Evolutionary conservation across 176 grass and related monocot genomes (phyloP).

Genomic region (Oryza meridionalis): DNA sequence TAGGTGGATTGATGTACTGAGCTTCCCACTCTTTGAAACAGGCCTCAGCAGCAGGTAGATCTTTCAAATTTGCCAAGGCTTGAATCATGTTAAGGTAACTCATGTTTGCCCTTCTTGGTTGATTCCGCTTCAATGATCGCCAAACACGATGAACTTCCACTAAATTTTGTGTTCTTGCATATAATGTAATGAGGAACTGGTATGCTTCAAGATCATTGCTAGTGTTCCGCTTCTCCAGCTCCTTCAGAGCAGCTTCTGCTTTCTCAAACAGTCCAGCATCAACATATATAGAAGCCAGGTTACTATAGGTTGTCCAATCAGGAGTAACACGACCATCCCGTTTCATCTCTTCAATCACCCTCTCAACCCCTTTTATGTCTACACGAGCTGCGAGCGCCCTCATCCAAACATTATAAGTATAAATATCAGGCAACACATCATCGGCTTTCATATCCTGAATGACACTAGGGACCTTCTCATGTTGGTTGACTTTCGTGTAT

Average conservation of each 20-base stretch:
- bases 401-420: constrained; percentile 98
- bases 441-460: constrained; percentile 89
- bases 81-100: constrained; percentile 99
- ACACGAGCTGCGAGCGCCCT: constrained; percentile 65
- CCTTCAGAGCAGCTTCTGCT: constrained; percentile 81
- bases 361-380: constrained; percentile 82
- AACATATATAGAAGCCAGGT: constrained; percentile 91
- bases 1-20: constrained; percentile 43
- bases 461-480: constrained; percentile 65
- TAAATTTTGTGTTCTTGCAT: constrained; percentile 80
- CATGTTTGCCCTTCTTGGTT: constrained; percentile 73
- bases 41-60: constrained; percentile 81
- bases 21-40: constrained; percentile 96
- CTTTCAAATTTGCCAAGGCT: constrained; percentile 77
- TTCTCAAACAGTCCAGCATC: constrained; percentile 74
- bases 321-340: constrained; percentile 83
- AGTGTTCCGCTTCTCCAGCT: constrained; percentile 79
- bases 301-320: constrained; percentile 99
- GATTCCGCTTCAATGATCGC: constrained; percentile 71
- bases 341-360: constrained; percentile 94
- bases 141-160: constrained; percentile 86
- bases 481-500: constrained; percentile 73
- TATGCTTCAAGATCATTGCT: constrained; percentile 72
- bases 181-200: constrained; percentile 93
- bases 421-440: constrained; percentile 81